Conservation (phyloP, 192 early-diverging fungal species). For the Backusella tarrabulga region DNA sequence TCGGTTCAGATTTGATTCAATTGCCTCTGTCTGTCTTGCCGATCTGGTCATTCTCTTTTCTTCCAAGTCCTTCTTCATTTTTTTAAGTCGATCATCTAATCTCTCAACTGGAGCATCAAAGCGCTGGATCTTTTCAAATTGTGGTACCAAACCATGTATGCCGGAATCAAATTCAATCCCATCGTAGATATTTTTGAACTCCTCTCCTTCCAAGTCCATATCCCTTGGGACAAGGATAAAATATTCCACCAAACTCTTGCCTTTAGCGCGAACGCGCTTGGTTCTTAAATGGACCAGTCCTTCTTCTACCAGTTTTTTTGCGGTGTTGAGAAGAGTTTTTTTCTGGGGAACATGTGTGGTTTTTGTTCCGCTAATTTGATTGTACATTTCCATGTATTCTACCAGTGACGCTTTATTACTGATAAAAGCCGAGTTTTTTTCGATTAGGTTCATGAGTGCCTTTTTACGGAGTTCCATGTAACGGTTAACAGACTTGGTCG, state of each 20-base stretch:
- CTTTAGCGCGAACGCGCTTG: not conserved
- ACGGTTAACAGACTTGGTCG: not conserved
- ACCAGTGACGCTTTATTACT: not conserved
- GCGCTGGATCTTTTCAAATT: not conserved
- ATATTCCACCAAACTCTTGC: not conserved
- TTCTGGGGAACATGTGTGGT: not conserved
- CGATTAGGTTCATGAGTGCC: not conserved
- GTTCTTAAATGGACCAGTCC: not conserved
- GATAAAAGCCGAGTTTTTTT: not conserved
- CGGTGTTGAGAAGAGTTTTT: not conserved
- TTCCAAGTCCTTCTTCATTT: not conserved
- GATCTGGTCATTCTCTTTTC: not conserved
- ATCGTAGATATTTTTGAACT: not conserved
- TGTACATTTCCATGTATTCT: not conserved
- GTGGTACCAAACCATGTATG: not conserved
- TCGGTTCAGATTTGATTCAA: not conserved
- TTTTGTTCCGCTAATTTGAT: not conserved
- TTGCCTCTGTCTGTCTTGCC: not conserved
- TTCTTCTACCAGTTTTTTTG: not conserved
- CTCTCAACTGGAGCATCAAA: not conserved
- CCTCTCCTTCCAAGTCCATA: not conserved
- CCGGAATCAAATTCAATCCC: not conserved
- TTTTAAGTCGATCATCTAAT: not conserved
- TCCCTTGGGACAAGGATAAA: not conserved
- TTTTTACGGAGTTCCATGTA: constrained; percentile 3